phyloP scores from a whole-genome alignment of 2,329 filamentous ascomycete genomes.

The Lachnellula willkommii region DNA sequence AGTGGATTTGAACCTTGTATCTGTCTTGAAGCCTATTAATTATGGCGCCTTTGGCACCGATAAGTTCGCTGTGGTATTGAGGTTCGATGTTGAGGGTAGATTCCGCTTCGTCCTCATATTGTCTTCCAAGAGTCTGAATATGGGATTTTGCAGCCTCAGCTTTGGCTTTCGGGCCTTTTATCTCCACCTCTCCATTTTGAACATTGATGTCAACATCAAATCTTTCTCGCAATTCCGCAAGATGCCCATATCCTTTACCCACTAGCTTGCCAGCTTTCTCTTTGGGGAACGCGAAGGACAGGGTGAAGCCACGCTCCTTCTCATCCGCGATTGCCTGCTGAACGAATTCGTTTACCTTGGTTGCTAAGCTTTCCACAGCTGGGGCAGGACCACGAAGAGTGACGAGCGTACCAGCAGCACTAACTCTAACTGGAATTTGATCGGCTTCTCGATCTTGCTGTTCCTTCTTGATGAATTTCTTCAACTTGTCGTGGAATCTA shows the following conservation, averaged over 20 bases:
- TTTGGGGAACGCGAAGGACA: conserved; percentile 88
- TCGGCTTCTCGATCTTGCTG: conserved; percentile 52
- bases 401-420: conserved; percentile 54
- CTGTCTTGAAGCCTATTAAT: conserved; percentile 89
- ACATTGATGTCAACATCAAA: conserved; percentile 78
- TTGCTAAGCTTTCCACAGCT: conserved; percentile 64
- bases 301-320: conserved; percentile 82
- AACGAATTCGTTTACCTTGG: conserved; percentile 73
- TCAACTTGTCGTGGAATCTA: conserved; percentile 57
- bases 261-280: conserved; percentile 86
- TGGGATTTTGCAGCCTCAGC: conserved; percentile 79
- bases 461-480: conserved; percentile 60
- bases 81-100: conserved; percentile 85
- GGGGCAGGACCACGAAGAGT: conserved; percentile 72
- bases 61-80: conserved; percentile 90
- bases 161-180: conserved; percentile 94
- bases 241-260: conserved; percentile 62
- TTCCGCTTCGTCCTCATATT: conserved; percentile 85
- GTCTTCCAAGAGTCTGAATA: conserved; percentile 72
- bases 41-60: conserved; percentile 79
- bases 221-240: conserved; percentile 59
- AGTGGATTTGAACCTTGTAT: conserved; percentile 93
- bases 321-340: conserved; percentile 88
- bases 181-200: conserved; percentile 86
- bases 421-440: conserved; percentile 56